phyloP scores from a whole-genome alignment of 2,329 filamentous ascomycete genomes.

The Exophiala xenobiotica region DNA sequence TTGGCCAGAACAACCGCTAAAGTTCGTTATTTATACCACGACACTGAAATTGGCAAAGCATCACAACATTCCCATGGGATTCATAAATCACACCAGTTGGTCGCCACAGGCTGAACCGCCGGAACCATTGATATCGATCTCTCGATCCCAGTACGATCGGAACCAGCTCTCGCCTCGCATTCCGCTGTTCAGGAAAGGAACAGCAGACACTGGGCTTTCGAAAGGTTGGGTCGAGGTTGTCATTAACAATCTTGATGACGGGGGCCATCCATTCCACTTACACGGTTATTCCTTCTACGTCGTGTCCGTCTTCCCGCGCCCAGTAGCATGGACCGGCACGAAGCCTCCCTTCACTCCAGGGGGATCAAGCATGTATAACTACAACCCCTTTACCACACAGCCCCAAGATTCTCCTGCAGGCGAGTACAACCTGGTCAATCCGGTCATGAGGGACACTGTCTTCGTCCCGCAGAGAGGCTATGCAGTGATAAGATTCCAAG shows the following conservation, averaged over 20 bases:
- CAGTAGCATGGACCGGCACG: conserved; percentile 28
- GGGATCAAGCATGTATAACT: conserved; percentile 6
- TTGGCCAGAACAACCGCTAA: conserved; percentile 38
- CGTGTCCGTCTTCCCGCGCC: conserved; percentile 32
- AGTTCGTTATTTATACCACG: conserved; percentile 48
- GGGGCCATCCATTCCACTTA: conserved; percentile 51
- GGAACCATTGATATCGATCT: conserved; percentile 35
- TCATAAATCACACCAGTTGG: conserved; percentile 52
- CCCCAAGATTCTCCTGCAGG: conserved; percentile 12
- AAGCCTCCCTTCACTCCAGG: conserved; percentile 4
- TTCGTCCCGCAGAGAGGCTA: conserved; percentile 17
- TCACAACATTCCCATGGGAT: conserved; percentile 46
- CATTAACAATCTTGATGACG: conserved; percentile 39
- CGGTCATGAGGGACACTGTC: conserved; percentile 11
- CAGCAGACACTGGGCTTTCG: not conserved
- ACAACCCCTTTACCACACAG: conserved; percentile 10
- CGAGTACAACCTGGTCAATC: conserved; percentile 12
- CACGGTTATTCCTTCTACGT: conserved; percentile 55
- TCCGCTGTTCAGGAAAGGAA: not conserved
- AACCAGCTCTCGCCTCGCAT: conserved; percentile 41
- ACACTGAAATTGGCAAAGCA: conserved; percentile 46
- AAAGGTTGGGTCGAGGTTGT: conserved; percentile 42
- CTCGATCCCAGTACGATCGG: conserved; percentile 41
- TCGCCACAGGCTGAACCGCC: conserved; percentile 38
- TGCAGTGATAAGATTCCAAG: conserved; percentile 35